Conservation (phyloP, 1,284 basidiomycete species). For the Marasmius oreades region DNA sequence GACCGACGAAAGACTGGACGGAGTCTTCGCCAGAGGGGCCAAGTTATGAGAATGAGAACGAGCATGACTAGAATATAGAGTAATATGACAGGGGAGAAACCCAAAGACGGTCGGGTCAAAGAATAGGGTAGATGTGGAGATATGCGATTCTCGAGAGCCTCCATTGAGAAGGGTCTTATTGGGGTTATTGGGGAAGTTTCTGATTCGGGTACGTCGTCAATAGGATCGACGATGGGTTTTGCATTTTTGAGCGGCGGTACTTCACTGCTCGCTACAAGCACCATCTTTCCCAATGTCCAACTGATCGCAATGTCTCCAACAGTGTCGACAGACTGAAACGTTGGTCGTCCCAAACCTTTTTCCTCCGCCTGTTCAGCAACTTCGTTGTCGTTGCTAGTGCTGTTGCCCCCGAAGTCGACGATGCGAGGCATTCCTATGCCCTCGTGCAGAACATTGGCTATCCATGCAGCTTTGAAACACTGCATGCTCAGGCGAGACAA, state of each 20-base stretch:
- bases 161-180: slow-evolving; percentile 53
- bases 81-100: slow-evolving; percentile 64
- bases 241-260: slow-evolving; percentile 49
- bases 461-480: slow-evolving; percentile 99
- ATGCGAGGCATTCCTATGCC: slow-evolving; percentile 95
- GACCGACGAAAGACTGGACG: slow-evolving; percentile 45
- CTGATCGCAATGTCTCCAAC: slow-evolving; percentile 92
- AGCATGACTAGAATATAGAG: slow-evolving; percentile 46
- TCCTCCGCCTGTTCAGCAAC: slow-evolving; percentile 71
- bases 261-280: slow-evolving; percentile 91
- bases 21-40: slow-evolving; percentile 55
- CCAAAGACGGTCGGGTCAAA: slow-evolving; percentile 57
- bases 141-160: slow-evolving; percentile 57
- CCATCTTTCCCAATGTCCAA: slow-evolving; percentile 99
- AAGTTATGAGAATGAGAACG: slow-evolving; percentile 39
- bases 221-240: slow-evolving; percentile 63
- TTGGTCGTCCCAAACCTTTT: slow-evolving; percentile 77
- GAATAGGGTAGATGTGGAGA: slow-evolving; percentile 59
- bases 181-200: slow-evolving; percentile 52
- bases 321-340: slow-evolving; percentile 90
- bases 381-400: slow-evolving; percentile 58
- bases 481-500: slow-evolving; percentile 90
- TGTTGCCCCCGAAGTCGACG: slow-evolving; percentile 78
- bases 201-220: slow-evolving; percentile 55
- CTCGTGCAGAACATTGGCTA: slow-evolving; percentile 94